phyloP scores from a whole-genome alignment of 352 stramenopile species.

The Globisporangium irregulare region DNA sequence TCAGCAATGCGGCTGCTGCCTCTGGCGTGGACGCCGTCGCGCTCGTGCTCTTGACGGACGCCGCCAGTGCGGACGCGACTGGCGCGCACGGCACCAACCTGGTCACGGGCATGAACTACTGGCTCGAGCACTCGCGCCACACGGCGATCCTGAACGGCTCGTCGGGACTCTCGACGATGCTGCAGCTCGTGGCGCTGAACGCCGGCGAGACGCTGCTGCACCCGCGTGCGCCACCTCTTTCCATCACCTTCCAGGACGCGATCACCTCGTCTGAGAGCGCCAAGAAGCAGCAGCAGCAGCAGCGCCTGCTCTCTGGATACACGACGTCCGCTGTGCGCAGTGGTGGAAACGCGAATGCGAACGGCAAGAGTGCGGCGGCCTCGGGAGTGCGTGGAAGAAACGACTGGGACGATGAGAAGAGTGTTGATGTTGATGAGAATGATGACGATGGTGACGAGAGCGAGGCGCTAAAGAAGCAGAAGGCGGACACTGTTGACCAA shows the following conservation, averaged over 20 bases:
- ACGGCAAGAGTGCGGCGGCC: not conserved
- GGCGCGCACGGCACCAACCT: slow-evolving; percentile 57
- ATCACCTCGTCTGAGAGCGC: slow-evolving; percentile 16
- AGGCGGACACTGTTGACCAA: slow-evolving; percentile 15
- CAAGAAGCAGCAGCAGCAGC: slow-evolving; percentile 10
- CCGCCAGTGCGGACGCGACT: slow-evolving; percentile 45
- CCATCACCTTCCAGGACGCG: slow-evolving; percentile 45
- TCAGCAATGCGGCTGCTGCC: slow-evolving; percentile 2
- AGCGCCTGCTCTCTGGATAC: slow-evolving; percentile 3
- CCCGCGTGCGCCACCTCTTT: slow-evolving; percentile 64
- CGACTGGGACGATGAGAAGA: slow-evolving; percentile 40
- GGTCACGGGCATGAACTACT: slow-evolving; percentile 54
- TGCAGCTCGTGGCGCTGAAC: slow-evolving; percentile 59
- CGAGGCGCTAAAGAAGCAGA: slow-evolving; percentile 23
- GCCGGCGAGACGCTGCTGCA: slow-evolving; percentile 69
- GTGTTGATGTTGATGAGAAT: slow-evolving; percentile 7
- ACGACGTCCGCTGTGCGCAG: not conserved
- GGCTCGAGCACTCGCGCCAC: slow-evolving; percentile 30
- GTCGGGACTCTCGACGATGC: slow-evolving; percentile 27
- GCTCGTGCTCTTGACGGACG: slow-evolving; percentile 53
- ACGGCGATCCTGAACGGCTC: slow-evolving; percentile 17
- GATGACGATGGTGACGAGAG: slow-evolving; percentile 11
- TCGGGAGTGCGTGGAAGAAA: slow-evolving; percentile 28
- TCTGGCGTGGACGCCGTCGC: slow-evolving; percentile 36
- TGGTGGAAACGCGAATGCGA: not conserved